Percentiles rank a stretch among this genome's conserved stretches.
Conservation (phyloP, 2,329 filamentous ascomycete species). For the Aureobasidium sp. region DNA sequence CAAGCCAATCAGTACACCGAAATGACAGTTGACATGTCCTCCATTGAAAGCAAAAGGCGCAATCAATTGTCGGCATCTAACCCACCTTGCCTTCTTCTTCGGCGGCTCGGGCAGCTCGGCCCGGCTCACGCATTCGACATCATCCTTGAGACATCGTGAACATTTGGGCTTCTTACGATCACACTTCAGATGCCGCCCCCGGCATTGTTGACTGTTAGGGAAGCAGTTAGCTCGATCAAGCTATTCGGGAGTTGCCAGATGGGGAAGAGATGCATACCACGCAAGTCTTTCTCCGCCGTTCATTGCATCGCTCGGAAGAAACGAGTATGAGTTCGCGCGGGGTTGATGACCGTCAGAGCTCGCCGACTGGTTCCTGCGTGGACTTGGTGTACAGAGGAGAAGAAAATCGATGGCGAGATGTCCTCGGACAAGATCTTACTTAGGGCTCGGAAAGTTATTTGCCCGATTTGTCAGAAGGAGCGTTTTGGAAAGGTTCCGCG, state of each 20-base stretch:
- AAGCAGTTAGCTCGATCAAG: neutral
- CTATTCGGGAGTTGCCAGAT: neutral
- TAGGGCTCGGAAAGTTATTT: neutral
- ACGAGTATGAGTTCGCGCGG: too few relatives aligned
- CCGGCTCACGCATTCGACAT: neutral
- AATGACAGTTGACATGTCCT: too few relatives aligned
- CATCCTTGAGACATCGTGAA: neutral
- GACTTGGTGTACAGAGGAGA: neutral
- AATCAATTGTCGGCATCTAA: neutral
- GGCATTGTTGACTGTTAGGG: neutral
- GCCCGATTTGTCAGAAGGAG: neutral
- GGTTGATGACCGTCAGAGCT: neutral
- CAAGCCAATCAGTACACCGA: too few relatives aligned
- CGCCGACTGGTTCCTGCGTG: neutral
- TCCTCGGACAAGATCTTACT: neutral
- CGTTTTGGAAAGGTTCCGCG: neutral
- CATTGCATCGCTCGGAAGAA: neutral
- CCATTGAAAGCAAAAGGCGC: too few relatives aligned
- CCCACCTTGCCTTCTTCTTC: constrained; percentile 7
- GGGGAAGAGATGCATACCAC: neutral
- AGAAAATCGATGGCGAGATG: neutral
- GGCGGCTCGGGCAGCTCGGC: neutral
- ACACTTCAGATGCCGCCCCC: neutral
- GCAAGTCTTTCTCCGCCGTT: neutral
- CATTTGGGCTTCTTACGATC: constrained; percentile 4